Base-by-base conservation (phyloP, 345 rosid species). In the Moricandia arvensis region DNA sequence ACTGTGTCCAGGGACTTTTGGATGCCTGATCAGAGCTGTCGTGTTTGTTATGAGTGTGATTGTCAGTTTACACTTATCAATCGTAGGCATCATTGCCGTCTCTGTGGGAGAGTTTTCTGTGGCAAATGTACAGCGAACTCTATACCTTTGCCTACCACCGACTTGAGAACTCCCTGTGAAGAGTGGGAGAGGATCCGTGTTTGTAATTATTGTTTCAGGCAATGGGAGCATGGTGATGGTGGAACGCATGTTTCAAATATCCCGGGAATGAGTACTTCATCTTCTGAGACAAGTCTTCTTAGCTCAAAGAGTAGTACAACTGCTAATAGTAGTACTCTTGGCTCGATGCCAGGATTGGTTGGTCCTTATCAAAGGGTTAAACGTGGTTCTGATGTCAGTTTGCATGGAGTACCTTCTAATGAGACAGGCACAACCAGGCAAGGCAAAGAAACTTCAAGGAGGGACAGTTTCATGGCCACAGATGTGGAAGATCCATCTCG, bases 1-100 rank as follows among this genome's bases (percentile, higher is more conserved):
- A 74, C 83, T 75, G 85, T 92, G 74, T 90, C 96, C 2, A 88
- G 88, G 90, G 91, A 90, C 82, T 95, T 92, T 86, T 95, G 99
- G 98, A 92, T 95, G 98, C 97, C 99, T 53, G 98, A 95, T 79
- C 89, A 87, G 71, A 95, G 96, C 81, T 95, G 98, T 80, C 86
- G 90, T 80, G 93, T 95, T 57, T 95, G 99, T 78, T 95, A 95
- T 74, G 96, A 90, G 41, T 92, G 98, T 71, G 97, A 92, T 79
- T 54, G 80, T 54, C 96, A 82, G 86, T 95, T 95, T 78, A 90
- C 95, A 0, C 24, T 89, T 45, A 75, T 90, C 38, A 90, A 84
- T 55, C 92, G 98, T 37, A 86, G 86, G 74, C 99, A 95, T 79
- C 99, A 95, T 70, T 95, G 99, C 68, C 88, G 97, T 71, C 87